Evolutionary conservation across 306 rosid species (phyloP).

Genomic region (Hippophae rhamnoides): DNA sequence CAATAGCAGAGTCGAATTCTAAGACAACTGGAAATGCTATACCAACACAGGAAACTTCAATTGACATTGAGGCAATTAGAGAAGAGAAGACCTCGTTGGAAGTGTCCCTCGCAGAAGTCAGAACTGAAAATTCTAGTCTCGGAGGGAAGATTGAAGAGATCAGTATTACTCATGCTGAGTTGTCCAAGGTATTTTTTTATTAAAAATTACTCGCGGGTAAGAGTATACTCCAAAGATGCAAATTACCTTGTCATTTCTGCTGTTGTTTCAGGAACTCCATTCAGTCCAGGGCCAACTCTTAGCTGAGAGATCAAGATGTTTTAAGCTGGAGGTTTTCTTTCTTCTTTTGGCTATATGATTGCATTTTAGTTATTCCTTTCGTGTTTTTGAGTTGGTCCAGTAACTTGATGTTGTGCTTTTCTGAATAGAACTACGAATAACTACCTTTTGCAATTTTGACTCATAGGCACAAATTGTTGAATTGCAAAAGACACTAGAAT

Average conservation of each 20-base stretch:
- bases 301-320: constrained; percentile 95
- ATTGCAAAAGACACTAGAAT: constrained; percentile 62
- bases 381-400: neutral
- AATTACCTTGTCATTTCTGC: constrained; percentile 16
- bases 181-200: constrained; percentile 51
- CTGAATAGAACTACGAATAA: neutral
- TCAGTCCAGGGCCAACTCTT: constrained; percentile 87
- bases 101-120: constrained; percentile 48
- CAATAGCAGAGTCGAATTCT: constrained; percentile 31
- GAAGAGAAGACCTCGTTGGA: constrained; percentile 53
- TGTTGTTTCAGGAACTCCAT: constrained; percentile 64
- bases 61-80: constrained; percentile 42
- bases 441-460: constrained; percentile 11
- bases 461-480: constrained; percentile 84
- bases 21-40: constrained; percentile 29
- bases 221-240: constrained; percentile 1
- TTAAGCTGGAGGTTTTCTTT: constrained; percentile 64
- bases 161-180: constrained; percentile 62
- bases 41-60: constrained; percentile 23
- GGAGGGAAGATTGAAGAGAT: constrained; percentile 55
- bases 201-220: constrained; percentile 8
- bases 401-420: neutral
- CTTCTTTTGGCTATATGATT: neutral
- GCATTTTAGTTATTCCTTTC: neutral
- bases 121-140: constrained; percentile 54